phyloP scores from a whole-genome alignment of 768 basidiomycete species.

The Strobilomyces dryophilus region DNA sequence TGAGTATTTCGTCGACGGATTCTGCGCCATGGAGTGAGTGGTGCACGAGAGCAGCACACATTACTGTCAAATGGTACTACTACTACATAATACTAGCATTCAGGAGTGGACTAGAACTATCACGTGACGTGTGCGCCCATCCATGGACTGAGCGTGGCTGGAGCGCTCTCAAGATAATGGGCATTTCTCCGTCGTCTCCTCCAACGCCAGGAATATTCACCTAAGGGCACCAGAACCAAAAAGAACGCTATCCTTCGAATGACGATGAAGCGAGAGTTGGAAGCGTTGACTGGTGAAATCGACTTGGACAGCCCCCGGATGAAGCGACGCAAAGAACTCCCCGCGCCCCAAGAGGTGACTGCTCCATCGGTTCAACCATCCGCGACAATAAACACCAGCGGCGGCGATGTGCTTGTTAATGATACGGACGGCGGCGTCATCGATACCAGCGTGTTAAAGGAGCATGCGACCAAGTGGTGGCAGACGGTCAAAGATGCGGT shows the following conservation, averaged over 20 bases:
- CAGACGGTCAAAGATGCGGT: conserved; percentile 76
- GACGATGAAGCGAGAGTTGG: conserved; percentile 54
- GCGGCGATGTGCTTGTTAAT: conserved; percentile 18
- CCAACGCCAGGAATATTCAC: conserved; percentile 24
- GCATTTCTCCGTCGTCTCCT: conserved; percentile 26
- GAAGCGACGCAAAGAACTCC: conserved; percentile 48
- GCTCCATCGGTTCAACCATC: conserved; percentile 29
- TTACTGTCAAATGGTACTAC: too few species aligned
- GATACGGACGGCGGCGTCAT: conserved; percentile 20
- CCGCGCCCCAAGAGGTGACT: conserved; percentile 38
- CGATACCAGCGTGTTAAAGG: conserved; percentile 43
- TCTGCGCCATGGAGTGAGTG: background rate
- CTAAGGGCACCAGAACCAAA: conserved; percentile 20
- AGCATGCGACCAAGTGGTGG: conserved; percentile 71
- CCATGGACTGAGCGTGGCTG: conserved; percentile 18
- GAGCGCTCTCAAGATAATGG: conserved; percentile 32
- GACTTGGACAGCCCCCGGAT: conserved; percentile 44
- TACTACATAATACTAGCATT: too few species aligned
- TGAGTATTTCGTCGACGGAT: conserved; percentile 45
- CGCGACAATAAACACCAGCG: conserved; percentile 29
- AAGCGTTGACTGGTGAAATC: conserved; percentile 33
- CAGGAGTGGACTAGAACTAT: background rate
- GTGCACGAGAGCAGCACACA: background rate
- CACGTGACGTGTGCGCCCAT: conserved; percentile 28
- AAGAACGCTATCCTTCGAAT: conserved; percentile 18